These are phyloP conservation scores for Torulaspora delbrueckii DNA, from an alignment of 805 yeast species.

Conservation along the genomic window DNA sequence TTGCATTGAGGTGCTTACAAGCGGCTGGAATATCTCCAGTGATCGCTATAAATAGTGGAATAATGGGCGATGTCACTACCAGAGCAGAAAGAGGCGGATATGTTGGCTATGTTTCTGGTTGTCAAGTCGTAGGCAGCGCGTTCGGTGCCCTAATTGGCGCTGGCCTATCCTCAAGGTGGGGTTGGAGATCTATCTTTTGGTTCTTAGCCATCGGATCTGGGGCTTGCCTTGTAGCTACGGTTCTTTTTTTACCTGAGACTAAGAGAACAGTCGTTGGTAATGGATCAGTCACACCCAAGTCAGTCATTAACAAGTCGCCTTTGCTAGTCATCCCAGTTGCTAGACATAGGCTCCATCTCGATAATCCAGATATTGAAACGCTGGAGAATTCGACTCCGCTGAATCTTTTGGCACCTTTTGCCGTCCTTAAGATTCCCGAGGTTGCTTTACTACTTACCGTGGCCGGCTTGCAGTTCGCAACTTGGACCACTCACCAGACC, in stretches of 20 bases:
- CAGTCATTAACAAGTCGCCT: conserved; percentile 42
- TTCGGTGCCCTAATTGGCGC: conserved; percentile 70
- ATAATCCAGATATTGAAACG: conserved; percentile 33
- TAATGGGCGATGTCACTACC: conserved; percentile 68
- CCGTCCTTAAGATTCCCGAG: conserved; percentile 41
- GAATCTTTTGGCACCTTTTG: conserved; percentile 39
- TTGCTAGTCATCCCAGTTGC: conserved; percentile 32
- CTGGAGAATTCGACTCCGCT: conserved; percentile 23
- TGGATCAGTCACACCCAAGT: conserved; percentile 54
- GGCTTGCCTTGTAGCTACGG: conserved; percentile 34
- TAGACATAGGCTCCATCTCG: conserved; percentile 25
- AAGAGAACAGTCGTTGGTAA: conserved; percentile 68
- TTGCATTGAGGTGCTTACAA: conserved; percentile 67
- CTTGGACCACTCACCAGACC: conserved; percentile 68
- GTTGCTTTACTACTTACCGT: conserved; percentile 50
- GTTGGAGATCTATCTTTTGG: conserved; percentile 80
- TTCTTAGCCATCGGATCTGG: conserved; percentile 66
- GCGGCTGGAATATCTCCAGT: conserved; percentile 76
- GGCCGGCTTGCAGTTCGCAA: conserved; percentile 57
- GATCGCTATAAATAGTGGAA: conserved; percentile 63
- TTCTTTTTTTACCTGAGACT: conserved; percentile 65
- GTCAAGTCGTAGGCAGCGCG: conserved; percentile 67
- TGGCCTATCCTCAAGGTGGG: conserved; percentile 39
- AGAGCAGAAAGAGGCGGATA: conserved; percentile 63
- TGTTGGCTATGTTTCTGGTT: conserved; percentile 61